Base-by-base conservation (phyloP, 2,329 filamentous ascomycete genomes). In the Zasmidium angulare region DNA sequence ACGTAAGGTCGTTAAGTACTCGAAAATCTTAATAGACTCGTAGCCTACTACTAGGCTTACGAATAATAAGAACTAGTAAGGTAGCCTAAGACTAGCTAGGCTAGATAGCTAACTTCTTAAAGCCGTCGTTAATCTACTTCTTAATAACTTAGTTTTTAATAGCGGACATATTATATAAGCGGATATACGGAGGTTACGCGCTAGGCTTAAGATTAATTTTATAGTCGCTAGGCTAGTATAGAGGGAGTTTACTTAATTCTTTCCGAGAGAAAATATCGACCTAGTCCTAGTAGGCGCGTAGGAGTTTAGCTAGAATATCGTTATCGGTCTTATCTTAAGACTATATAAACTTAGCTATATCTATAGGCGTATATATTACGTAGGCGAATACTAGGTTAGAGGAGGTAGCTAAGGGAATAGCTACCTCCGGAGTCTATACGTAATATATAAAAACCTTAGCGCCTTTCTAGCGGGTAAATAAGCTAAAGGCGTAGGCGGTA, bases 91-190 rank as follows among this genome's bases (percentile, higher is more conserved):
- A 59, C 3, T 29, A 51, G 23, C 20, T 29, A 19, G 2, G 51
- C 36, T 50, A 26, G 11, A 50, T 14, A 12, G 54, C 24, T 11
- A 55, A 59, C 9, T 50, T 50, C n/a, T 55, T 54, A 40, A 55
- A n/a, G n/a, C n/a, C n/a, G n/a, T n/a, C n/a, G n/a, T 3, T 1
- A 50, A n/a, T n/a, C n/a, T n/a, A n/a, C n/a, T n/a, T n/a, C n/a
- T n/a, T n/a, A n/a, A n/a, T n/a, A n/a, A n/a, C 46, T 19, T 51
- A 31, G 14, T 47, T 29, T 36, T 59, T 46, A 9, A 50, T 31
- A 22, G 20, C 17, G 0, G 20, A 50, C 14, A 59, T 49, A 3
- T 14, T 20, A 19, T 59, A 59, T 1, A n/a, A 31, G 3, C n/a
- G n/a, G 7, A 43, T 46, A 57, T 46, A 57, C 10, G 36, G 55